phyloP scores from a whole-genome alignment of 345 rosid genomes.

The Passiflora organensis region DNA sequence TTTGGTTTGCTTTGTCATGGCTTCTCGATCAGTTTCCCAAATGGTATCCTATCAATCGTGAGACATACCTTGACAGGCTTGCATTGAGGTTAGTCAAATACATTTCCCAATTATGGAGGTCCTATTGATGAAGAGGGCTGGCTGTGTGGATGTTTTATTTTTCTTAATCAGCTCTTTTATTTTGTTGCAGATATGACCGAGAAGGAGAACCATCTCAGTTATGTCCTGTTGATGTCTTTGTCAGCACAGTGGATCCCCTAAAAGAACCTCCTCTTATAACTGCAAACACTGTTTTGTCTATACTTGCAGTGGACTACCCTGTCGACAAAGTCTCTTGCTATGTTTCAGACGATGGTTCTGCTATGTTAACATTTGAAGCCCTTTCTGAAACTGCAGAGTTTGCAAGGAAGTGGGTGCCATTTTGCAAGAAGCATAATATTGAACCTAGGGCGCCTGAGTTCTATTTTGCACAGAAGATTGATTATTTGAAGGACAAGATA shows the following conservation, averaged over 20 bases:
- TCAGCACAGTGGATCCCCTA: conserved; percentile 99
- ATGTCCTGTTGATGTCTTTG: conserved; percentile 92
- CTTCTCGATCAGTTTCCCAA: conserved; percentile 99
- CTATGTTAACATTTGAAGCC: conserved; percentile 97
- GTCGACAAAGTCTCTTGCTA: conserved; percentile 99
- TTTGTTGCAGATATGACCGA: conserved; percentile 67
- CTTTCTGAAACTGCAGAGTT: conserved; percentile 99
- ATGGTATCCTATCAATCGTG: conserved; percentile 96
- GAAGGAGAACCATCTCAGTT: conserved; percentile 98
- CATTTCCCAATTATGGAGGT: background rate
- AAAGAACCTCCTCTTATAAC: conserved; percentile 98
- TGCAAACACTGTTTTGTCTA: conserved; percentile 96
- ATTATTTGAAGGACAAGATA: conserved; percentile 96
- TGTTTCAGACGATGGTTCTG: conserved; percentile 99
- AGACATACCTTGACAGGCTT: conserved; percentile 93
- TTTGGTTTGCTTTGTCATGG: conserved; percentile 99
- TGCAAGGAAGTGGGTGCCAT: conserved; percentile 99
- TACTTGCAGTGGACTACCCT: conserved; percentile 96
- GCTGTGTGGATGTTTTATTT: background rate
- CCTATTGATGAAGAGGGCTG: background rate
- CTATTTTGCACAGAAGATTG: conserved; percentile 97
- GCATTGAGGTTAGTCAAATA: conserved; percentile 59
- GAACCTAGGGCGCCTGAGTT: conserved; percentile 99
- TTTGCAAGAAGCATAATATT: conserved; percentile 94
- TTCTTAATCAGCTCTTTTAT: too few species aligned